A percentile compares a stretch with the other conserved stretches of the same genome.
Conservation (phyloP, 2,329 filamentous ascomycete genomes). For the Aspergillus sp. region DNA sequence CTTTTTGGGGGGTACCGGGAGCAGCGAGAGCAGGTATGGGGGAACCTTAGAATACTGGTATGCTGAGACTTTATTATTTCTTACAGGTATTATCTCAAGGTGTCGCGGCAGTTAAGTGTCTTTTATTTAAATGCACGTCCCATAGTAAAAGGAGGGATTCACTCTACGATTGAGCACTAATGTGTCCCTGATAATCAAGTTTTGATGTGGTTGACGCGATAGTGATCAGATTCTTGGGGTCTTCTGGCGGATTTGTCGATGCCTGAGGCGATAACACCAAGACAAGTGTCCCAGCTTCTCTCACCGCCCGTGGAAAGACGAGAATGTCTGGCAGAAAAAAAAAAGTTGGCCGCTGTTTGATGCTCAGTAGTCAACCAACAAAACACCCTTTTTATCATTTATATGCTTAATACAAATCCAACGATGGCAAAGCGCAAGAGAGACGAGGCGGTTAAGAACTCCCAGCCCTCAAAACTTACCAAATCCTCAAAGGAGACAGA, state of each 20-base stretch:
- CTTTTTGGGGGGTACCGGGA: constrained; percentile 17
- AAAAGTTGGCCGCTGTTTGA: constrained; percentile 22
- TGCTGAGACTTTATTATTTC: not conserved
- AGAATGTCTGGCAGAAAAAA: constrained; percentile 25
- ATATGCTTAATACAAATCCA: not conserved
- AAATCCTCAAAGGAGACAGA: constrained; percentile 29
- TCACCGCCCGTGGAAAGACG: constrained; percentile 14
- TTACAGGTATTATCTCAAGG: not conserved
- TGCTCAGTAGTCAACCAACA: not conserved
- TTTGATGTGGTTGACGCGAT: constrained; percentile 6
- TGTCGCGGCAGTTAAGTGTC: not conserved
- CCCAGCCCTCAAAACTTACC: constrained; percentile 31
- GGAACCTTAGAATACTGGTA: constrained; percentile 1
- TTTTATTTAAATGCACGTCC: not conserved
- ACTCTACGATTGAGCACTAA: not conserved
- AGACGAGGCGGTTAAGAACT: constrained; percentile 32
- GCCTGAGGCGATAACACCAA: not conserved
- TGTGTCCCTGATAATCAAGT: not conserved
- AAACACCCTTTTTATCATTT: not conserved
- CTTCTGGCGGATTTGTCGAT: not conserved
- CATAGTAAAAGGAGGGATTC: not conserved
- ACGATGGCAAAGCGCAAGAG: constrained; percentile 49
- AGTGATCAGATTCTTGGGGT: not conserved
- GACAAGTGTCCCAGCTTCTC: not conserved
- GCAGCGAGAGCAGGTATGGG: constrained; percentile 14